Evolutionary conservation across 345 rosid species (phyloP), one percentile per base, ranked within the genome.

Genomic region (Trapa incisa): DNA sequence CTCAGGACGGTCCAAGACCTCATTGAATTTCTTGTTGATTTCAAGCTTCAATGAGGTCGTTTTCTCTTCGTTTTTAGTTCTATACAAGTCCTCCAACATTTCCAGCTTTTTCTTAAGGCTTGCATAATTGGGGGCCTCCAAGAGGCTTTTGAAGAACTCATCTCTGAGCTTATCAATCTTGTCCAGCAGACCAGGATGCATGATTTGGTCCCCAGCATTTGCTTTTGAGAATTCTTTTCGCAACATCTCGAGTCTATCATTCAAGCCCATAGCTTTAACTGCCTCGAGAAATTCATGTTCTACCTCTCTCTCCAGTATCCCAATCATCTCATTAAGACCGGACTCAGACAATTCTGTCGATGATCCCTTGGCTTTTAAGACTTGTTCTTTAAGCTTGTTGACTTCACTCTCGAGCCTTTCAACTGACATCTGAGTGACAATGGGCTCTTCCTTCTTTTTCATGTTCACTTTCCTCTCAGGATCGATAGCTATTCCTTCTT

Each of bases 261-360:
- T 70, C 68, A 85, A 73, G 65, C 89, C 96, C 73, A 81, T 7
- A 33, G 86, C 83, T 66, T 75, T 80, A 56, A 78, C 77, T 65
- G 98, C 97, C 78, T 83, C 82, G 48, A 81, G 67, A 69, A 72
- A 86, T 79, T 90, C 98, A n/a, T 80, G 80, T 70, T 88, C 85
- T 67, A 93, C 76, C 86, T 86, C 96, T 61, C 75, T 79, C 78
- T 79, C 79, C 74, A 90, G 81, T 75, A 82, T 90, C 70, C 71
- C 81, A 43, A 90, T 84, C 92, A 90, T 82, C 71, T 76, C 85
- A 61, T 79, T 73, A 45, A 88, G 61, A 69, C 83, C 86, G 54
- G 65, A 64, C 50, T 75, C 85, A 14, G 96, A 75, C 70, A 80
- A 84, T 65, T 74, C 80, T 64, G 68, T 71, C 35, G 92, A 85